phyloP scores from a whole-genome alignment of 169 alveolate genomes.

The Plasmodium yoelii region DNA sequence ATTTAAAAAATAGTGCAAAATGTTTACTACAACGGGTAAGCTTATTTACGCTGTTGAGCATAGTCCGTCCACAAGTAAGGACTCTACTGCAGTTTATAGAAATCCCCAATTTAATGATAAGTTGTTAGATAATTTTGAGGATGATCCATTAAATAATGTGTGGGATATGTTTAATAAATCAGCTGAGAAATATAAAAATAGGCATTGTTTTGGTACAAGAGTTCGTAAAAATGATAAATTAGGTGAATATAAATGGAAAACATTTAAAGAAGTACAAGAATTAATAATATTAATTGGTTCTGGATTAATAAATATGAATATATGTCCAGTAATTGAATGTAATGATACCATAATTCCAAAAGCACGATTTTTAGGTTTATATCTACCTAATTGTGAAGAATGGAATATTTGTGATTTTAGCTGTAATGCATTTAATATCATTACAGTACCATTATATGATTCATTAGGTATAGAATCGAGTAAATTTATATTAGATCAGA shows the following conservation, averaged over 20 bases:
- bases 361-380: slow-evolving; percentile 78
- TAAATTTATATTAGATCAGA: slow-evolving; percentile 78
- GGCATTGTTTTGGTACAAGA: slow-evolving; percentile 43
- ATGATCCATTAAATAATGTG: slow-evolving; percentile 13
- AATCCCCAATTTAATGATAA: slow-evolving; percentile 18
- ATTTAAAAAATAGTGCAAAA: not conserved
- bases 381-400: slow-evolving; percentile 85
- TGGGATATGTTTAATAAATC: slow-evolving; percentile 37
- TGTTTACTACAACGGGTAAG: slow-evolving; percentile 24
- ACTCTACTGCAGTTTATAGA: slow-evolving; percentile 45
- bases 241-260: slow-evolving; percentile 54
- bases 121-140: slow-evolving; percentile 27
- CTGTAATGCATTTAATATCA: slow-evolving; percentile 87
- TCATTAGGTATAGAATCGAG: slow-evolving; percentile 86
- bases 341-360: slow-evolving; percentile 24
- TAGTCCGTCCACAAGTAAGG: slow-evolving; percentile 23
- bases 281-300: slow-evolving; percentile 33
- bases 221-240: slow-evolving; percentile 16
- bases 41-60: slow-evolving; percentile 27
- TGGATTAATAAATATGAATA: slow-evolving; percentile 46
- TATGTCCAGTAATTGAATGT: slow-evolving; percentile 51
- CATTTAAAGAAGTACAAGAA: slow-evolving; percentile 26
- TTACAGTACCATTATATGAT: slow-evolving; percentile 88
- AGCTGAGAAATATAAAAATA: slow-evolving; percentile 28
- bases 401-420: slow-evolving; percentile 88